These are phyloP conservation scores for Neofusicoccum sp. DNA, from an alignment of 2,329 filamentous ascomycete species.

Conservation along the genomic window DNA sequence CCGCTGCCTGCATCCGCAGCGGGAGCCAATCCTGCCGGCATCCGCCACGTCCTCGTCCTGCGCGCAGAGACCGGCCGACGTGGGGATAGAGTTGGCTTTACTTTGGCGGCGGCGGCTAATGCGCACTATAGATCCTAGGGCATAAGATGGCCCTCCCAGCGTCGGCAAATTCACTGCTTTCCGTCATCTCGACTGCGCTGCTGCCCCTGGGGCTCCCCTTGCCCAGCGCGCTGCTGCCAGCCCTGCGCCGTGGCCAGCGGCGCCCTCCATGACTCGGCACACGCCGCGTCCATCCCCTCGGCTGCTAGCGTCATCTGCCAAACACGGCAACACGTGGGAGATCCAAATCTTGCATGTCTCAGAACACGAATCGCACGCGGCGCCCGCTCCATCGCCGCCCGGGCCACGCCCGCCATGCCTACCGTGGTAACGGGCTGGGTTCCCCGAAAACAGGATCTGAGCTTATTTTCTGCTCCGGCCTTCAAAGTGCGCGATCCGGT, in stretches of 20 bases:
- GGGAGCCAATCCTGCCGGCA: background rate
- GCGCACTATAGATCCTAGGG: slow-evolving; percentile 5
- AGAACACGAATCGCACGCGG: background rate
- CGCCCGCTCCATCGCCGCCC: background rate
- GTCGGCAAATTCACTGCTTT: slow-evolving; percentile 6
- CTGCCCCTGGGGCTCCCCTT: background rate
- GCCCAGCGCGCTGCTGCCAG: background rate
- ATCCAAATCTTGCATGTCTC: slow-evolving; percentile 9
- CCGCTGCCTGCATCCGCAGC: background rate
- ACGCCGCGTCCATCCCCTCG: background rate
- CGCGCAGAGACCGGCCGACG: background rate
- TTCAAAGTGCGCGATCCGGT: background rate
- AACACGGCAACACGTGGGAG: slow-evolving; percentile 3
- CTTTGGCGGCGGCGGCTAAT: slow-evolving; percentile 11
- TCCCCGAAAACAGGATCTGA: background rate
- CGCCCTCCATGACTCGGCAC: background rate
- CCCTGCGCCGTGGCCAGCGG: slow-evolving; percentile 5
- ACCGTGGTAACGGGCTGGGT: background rate
- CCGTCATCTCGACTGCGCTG: background rate
- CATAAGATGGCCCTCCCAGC: background rate
- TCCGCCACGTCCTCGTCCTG: background rate
- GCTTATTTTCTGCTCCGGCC: background rate
- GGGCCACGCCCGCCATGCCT: background rate
- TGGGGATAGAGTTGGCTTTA: slow-evolving; percentile 7
- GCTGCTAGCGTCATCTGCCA: background rate